These are phyloP conservation scores for Trichoderma reesei DNA, from an alignment of 495 filamentous ascomycete genomes.

Conservation along the genomic window DNA sequence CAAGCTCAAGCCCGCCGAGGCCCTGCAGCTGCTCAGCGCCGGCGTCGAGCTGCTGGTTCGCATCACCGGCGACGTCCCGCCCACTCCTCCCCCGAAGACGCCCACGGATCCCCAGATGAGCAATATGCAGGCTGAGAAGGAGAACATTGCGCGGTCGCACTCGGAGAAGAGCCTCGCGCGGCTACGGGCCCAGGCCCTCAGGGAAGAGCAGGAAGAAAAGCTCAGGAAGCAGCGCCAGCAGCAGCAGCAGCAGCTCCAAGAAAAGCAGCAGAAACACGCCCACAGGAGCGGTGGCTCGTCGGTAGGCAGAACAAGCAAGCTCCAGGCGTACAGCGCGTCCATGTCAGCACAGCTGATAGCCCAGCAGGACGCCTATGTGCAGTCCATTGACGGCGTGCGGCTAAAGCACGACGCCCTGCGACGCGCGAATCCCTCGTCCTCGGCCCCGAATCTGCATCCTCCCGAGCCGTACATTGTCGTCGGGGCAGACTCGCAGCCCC, in stretches of 20 bases:
- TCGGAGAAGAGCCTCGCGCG: constrained; percentile 37
- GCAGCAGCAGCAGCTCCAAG: constrained; percentile 14
- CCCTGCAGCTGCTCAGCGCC: constrained; percentile 67
- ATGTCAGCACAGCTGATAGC: constrained; percentile 8
- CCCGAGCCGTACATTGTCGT: constrained; percentile 44
- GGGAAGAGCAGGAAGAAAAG: constrained; percentile 16
- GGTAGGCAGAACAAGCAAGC: constrained; percentile 5
- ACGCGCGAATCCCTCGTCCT: constrained; percentile 16
- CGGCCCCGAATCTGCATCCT: not conserved
- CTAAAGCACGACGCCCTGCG: constrained; percentile 20
- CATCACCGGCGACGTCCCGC: constrained; percentile 61
- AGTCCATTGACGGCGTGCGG: constrained; percentile 37
- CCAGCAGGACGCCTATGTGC: constrained; percentile 10
- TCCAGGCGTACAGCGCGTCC: constrained; percentile 4
- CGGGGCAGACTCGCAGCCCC: constrained; percentile 50
- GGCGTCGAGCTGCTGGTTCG: constrained; percentile 64
- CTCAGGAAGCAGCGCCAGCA: constrained; percentile 8
- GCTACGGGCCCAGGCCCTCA: constrained; percentile 25
- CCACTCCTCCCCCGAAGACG: constrained; percentile 56
- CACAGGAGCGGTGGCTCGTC: constrained; percentile 7
- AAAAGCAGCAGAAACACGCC: constrained; percentile 10
- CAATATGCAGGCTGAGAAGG: constrained; percentile 47
- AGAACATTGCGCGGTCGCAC: constrained; percentile 44
- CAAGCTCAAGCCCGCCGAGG: constrained; percentile 58
- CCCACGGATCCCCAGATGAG: constrained; percentile 52